Evolutionary conservation across 78 protist species (phyloP).

Genomic region (Dictyostelium purpureum): DNA sequence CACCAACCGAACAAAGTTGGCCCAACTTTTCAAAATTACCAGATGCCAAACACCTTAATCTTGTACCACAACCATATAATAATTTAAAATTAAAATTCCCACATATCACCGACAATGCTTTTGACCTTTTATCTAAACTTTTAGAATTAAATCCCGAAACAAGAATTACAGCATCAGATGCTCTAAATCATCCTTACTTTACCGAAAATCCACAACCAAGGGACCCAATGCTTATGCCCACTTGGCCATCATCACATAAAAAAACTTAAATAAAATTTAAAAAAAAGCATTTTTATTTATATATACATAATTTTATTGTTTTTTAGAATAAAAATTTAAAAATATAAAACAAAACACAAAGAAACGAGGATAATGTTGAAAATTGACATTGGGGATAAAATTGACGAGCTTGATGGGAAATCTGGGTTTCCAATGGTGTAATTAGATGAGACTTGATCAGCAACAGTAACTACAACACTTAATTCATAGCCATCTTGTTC

Average conservation of each 20-base stretch:
- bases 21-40: constrained; percentile 71
- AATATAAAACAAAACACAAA: too few relatives aligned
- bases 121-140: constrained; percentile 36
- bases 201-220: constrained; percentile 75
- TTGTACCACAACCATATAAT: constrained; percentile 20
- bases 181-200: constrained; percentile 81
- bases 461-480: too few relatives aligned
- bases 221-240: constrained; percentile 77
- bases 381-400: too few relatives aligned
- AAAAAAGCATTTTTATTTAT: too few relatives aligned
- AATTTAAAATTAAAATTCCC: constrained; percentile 53
- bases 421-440: too few relatives aligned
- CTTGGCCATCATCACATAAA: constrained; percentile 80
- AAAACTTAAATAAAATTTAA: neutral
- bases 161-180: constrained; percentile 80
- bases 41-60: constrained; percentile 25
- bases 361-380: too few relatives aligned
- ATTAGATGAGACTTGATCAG: too few relatives aligned
- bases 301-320: too few relatives aligned
- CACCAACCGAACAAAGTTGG: constrained; percentile 80
- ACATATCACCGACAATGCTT: constrained; percentile 74
- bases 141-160: constrained; percentile 70
- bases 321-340: too few relatives aligned
- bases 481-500: too few relatives aligned
- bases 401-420: too few relatives aligned